phyloP scores from a whole-genome alignment of 495 filamentous ascomycete genomes.

The Penicillium mononematosum region DNA sequence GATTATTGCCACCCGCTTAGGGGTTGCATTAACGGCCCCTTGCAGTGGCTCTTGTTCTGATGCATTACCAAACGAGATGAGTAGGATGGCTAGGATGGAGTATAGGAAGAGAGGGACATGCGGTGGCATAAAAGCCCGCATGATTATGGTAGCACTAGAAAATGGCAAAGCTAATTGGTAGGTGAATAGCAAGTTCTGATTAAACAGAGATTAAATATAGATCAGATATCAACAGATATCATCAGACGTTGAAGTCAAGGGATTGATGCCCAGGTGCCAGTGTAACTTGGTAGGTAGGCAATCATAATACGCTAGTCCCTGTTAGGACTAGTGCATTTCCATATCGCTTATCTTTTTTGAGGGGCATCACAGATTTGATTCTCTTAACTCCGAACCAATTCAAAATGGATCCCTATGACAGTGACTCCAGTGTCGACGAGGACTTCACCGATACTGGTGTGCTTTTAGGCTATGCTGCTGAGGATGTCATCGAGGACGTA shows the following conservation, averaged over 20 bases:
- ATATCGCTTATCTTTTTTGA: slow-evolving; percentile 37
- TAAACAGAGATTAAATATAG: not conserved
- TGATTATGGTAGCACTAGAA: not conserved
- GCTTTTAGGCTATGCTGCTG: slow-evolving; percentile 85
- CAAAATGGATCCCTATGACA: slow-evolving; percentile 78
- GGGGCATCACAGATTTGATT: slow-evolving; percentile 18
- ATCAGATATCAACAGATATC: not conserved
- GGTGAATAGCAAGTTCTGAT: not conserved
- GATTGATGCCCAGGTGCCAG: not conserved
- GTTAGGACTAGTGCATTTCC: slow-evolving; percentile 7
- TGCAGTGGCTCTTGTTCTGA: slow-evolving; percentile 30
- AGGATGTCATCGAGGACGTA: slow-evolving; percentile 76
- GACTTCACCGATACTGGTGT: slow-evolving; percentile 84
- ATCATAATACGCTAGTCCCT: not conserved
- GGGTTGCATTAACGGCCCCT: slow-evolving; percentile 13
- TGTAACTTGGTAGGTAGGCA: not conserved
- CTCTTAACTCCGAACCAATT: slow-evolving; percentile 6
- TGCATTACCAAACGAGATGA: slow-evolving; percentile 23
- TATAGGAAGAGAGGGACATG: slow-evolving; percentile 6
- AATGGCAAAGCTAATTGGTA: not conserved
- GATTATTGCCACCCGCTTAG: slow-evolving; percentile 49
- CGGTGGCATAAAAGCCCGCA: not conserved
- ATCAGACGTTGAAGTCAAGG: not conserved
- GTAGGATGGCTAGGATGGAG: slow-evolving; percentile 15
- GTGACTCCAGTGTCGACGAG: slow-evolving; percentile 65